phyloP scores from a whole-genome alignment of 1,284 basidiomycete species.

The Inonotus obliquus region DNA sequence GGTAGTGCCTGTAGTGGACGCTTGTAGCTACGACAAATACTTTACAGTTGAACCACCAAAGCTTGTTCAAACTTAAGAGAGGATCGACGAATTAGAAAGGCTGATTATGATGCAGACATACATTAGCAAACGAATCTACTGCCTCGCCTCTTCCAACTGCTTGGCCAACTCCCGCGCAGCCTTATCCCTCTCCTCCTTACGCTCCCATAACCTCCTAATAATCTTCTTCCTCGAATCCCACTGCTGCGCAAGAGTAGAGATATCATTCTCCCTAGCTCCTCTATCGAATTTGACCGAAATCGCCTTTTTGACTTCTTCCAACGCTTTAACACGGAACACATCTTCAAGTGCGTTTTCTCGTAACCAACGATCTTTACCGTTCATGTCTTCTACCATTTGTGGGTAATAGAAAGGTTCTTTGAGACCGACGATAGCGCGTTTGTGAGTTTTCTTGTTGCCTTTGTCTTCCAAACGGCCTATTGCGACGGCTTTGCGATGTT shows the following conservation, averaged over 20 bases:
- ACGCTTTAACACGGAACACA: conserved; percentile 45
- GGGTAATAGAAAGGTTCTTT: conserved; percentile 91
- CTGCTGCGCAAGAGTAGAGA: neutral
- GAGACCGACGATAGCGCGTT: conserved; percentile 85
- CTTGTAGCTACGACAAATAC: too few species aligned
- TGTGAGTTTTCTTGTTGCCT: conserved; percentile 59
- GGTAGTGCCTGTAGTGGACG: too few species aligned
- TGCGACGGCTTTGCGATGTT: conserved; percentile 30
- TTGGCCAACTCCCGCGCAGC: conserved; percentile 25
- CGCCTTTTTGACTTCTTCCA: conserved; percentile 36
- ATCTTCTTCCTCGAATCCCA: conserved; percentile 39
- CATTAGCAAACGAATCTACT: neutral
- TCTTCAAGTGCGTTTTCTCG: conserved; percentile 36
- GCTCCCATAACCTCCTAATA: conserved; percentile 45
- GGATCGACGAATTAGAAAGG: neutral
- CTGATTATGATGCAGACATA: neutral
- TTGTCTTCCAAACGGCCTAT: conserved; percentile 21
- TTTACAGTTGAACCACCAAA: too few species aligned
- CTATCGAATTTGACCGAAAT: conserved; percentile 13
- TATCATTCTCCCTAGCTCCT: conserved; percentile 11
- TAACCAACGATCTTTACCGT: conserved; percentile 40
- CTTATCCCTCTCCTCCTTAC: conserved; percentile 52
- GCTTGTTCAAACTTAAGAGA: too few species aligned
- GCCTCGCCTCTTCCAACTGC: conserved; percentile 6
- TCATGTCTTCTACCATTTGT: conserved; percentile 72